phyloP scores from a whole-genome alignment of 495 filamentous ascomycete species.

The Aspergillus homomorphus region DNA sequence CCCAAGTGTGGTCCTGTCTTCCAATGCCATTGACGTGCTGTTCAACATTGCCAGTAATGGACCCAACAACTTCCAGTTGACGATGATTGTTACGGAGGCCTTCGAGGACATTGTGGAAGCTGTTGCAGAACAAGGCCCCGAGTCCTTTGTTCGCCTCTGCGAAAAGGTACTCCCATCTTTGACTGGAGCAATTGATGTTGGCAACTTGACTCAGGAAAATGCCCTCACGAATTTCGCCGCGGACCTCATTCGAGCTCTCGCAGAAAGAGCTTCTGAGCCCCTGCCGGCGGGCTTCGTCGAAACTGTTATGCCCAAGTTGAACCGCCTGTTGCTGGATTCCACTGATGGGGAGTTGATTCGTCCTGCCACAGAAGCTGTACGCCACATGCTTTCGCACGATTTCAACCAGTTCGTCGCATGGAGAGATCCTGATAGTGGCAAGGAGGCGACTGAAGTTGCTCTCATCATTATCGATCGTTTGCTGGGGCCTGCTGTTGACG shows the following conservation, averaged over 20 bases:
- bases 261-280: constrained; percentile 76
- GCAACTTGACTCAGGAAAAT: constrained; percentile 76
- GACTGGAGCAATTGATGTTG: constrained; percentile 84
- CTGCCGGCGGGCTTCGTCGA: constrained; percentile 84
- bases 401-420: constrained; percentile 81
- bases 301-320: constrained; percentile 81
- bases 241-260: constrained; percentile 76
- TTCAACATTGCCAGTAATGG: constrained; percentile 87
- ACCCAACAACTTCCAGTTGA: constrained; percentile 81
- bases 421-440: constrained; percentile 65
- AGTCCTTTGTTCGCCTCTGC: constrained; percentile 76
- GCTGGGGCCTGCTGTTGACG: constrained; percentile 74
- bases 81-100: constrained; percentile 77
- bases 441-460: constrained; percentile 82
- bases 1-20: constrained; percentile 64
- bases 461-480: constrained; percentile 93
- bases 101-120: constrained; percentile 81
- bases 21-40: constrained; percentile 74
- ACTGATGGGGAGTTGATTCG: constrained; percentile 82
- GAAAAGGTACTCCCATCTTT: constrained; percentile 83
- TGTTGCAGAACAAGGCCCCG: constrained; percentile 59
- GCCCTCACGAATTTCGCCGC: constrained; percentile 80
- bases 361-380: constrained; percentile 79
- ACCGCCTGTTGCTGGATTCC: constrained; percentile 71
- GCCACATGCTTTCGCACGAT: constrained; percentile 84